Evolutionary conservation across 2,329 filamentous ascomycete genomes (phyloP).

Genomic region (Neospermospora avenae): DNA sequence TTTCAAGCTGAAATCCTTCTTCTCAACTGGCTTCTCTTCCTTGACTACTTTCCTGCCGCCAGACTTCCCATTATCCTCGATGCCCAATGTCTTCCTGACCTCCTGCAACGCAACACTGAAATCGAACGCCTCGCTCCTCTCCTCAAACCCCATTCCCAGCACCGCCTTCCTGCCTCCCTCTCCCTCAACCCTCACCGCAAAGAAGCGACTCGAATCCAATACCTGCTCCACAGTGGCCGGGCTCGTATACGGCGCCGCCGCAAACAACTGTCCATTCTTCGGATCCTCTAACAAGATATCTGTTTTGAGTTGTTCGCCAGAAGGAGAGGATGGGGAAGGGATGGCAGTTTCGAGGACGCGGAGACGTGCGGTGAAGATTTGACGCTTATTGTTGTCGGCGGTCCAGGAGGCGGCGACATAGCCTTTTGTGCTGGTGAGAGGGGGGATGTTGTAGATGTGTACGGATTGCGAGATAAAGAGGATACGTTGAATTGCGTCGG

Average conservation of each 20-base stretch:
- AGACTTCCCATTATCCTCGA: constrained; percentile 44
- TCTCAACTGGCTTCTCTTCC: constrained; percentile 43
- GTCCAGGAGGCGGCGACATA: constrained; percentile 80
- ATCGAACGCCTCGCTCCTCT: constrained; percentile 81
- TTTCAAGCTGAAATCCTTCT: constrained; percentile 79
- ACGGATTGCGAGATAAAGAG: constrained; percentile 73
- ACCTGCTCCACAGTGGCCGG: constrained; percentile 69
- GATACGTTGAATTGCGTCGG: constrained; percentile 79
- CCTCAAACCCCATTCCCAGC: constrained; percentile 83
- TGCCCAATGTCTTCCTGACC: constrained; percentile 65
- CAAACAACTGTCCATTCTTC: constrained; percentile 71
- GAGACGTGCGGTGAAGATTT: constrained; percentile 83
- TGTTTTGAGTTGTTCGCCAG: constrained; percentile 58
- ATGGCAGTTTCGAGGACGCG: constrained; percentile 74
- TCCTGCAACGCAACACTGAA: constrained; percentile 79
- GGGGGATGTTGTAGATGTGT: constrained; percentile 86
- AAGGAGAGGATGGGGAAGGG: constrained; percentile 33
- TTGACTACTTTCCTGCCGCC: constrained; percentile 32
- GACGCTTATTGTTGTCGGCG: constrained; percentile 58
- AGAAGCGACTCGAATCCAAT: constrained; percentile 78
- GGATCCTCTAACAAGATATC: constrained; percentile 80
- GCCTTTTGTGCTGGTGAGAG: constrained; percentile 72
- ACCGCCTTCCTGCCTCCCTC: constrained; percentile 72
- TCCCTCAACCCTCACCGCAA: constrained; percentile 76
- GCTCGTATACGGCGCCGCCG: constrained; percentile 73